phyloP scores from a whole-genome alignment of 2,329 filamentous ascomycete genomes.

The Herpotrichia juniperi region DNA sequence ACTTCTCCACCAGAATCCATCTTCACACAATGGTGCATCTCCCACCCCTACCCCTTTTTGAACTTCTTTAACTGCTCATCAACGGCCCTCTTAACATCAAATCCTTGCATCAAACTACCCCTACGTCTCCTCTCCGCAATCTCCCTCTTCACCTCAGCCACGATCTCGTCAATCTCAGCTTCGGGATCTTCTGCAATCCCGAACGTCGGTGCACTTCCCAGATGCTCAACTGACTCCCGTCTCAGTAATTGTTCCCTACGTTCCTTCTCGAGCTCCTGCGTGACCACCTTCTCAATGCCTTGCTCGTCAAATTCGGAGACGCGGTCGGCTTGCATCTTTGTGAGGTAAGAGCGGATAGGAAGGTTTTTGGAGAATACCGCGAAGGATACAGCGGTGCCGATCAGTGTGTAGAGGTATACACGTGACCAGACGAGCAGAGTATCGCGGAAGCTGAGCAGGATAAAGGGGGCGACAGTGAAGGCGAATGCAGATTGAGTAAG shows the following conservation, averaged over 20 bases:
- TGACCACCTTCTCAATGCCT: slow-evolving; percentile 50
- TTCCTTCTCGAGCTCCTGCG: slow-evolving; percentile 42
- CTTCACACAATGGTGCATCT: no score
- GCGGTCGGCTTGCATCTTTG: slow-evolving; percentile 38
- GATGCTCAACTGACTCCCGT: slow-evolving; percentile 63
- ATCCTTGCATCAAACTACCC: slow-evolving; percentile 44
- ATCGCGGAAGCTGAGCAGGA: slow-evolving; percentile 74
- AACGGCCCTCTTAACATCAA: slow-evolving; percentile 44
- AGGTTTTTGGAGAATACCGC: slow-evolving; percentile 81
- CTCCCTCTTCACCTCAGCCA: slow-evolving; percentile 75
- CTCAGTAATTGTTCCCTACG: slow-evolving; percentile 47
- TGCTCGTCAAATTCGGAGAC: slow-evolving; percentile 30
- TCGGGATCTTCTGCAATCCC: slow-evolving; percentile 81
- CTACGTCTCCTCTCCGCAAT: slow-evolving; percentile 65
- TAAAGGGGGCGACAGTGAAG: slow-evolving; percentile 83
- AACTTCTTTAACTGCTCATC: slow-evolving; percentile 44
- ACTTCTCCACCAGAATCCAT: background rate
- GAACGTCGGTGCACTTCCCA: slow-evolving; percentile 68
- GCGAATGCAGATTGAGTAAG: slow-evolving; percentile 82
- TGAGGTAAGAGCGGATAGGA: slow-evolving; percentile 59
- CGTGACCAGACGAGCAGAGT: slow-evolving; percentile 80
- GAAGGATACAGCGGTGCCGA: slow-evolving; percentile 69
- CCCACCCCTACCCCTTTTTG: slow-evolving; percentile 16
- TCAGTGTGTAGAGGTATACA: slow-evolving; percentile 85
- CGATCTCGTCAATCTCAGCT: slow-evolving; percentile 76